Percentiles rank a stretch among this genome's conserved stretches.
Evolutionary conservation across 768 basidiomycete genomes (phyloP).

Genomic region (Candolleomyces eurysporus): DNA sequence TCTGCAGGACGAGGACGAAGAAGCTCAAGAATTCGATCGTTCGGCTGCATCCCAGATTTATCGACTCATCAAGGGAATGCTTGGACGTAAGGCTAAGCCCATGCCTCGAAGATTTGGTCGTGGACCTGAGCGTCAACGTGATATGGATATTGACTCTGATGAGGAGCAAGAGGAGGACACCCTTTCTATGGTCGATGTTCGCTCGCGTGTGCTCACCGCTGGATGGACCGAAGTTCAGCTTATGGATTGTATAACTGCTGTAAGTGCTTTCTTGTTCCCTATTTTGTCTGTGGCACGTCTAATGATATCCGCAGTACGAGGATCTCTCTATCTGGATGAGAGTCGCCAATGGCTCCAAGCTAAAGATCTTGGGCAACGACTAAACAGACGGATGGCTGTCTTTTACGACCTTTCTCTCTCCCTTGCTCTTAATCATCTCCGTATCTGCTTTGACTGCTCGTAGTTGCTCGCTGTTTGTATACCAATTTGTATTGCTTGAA

Average conservation of each 20-base stretch:
- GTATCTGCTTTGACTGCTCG: neutral
- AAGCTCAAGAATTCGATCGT: conserved; percentile 68
- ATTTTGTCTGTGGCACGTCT: conserved; percentile 2
- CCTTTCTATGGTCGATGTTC: conserved; percentile 82
- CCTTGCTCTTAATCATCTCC: conserved; percentile 11
- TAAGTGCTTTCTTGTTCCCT: conserved; percentile 34
- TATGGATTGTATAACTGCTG: conserved; percentile 80
- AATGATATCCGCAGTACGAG: conserved; percentile 64
- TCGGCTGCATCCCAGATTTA: conserved; percentile 84
- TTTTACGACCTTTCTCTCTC: conserved; percentile 5
- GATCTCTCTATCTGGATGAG: conserved; percentile 76
- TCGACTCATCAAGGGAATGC: conserved; percentile 89
- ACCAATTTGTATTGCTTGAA: neutral
- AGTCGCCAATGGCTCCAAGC: conserved; percentile 79
- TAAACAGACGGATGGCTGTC: conserved; percentile 14
- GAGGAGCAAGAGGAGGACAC: conserved; percentile 68
- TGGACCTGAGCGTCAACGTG: conserved; percentile 69
- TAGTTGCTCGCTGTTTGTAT: neutral
- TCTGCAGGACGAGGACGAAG: conserved; percentile 76
- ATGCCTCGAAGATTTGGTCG: conserved; percentile 55
- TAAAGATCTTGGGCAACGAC: conserved; percentile 55
- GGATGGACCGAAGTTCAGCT: conserved; percentile 93
- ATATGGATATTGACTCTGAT: conserved; percentile 68
- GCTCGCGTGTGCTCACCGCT: conserved; percentile 77
- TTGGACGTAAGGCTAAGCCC: conserved; percentile 34